Evolutionary conservation across 2,329 filamentous ascomycete species (phyloP).

Genomic region (Neoscytalidium dimidiatum): DNA sequence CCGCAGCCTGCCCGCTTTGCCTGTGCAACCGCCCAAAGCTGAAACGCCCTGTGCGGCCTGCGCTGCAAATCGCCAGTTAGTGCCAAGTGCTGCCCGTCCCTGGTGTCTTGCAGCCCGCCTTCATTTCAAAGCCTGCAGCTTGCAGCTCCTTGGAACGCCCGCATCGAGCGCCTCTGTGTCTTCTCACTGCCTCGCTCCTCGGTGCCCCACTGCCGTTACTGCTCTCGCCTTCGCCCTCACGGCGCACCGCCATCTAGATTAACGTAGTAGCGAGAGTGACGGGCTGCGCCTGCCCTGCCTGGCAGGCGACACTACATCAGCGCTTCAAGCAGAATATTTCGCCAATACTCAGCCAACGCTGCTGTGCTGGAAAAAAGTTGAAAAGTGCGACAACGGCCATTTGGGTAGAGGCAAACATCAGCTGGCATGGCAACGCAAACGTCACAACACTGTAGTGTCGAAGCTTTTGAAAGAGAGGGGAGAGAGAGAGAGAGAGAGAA

Average conservation of each 20-base stretch:
- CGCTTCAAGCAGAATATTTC: not conserved
- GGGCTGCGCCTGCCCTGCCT: not conserved
- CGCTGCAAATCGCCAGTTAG: not conserved
- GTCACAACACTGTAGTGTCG: not conserved
- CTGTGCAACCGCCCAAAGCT: conserved; percentile 11
- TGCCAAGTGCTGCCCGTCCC: too few relatives aligned
- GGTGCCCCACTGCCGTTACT: not conserved
- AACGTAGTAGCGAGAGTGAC: not conserved
- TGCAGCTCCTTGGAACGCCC: not conserved
- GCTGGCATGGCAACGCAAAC: not conserved
- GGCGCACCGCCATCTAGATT: not conserved
- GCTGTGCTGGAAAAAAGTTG: not conserved
- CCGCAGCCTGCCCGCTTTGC: conserved; percentile 1
- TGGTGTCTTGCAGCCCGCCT: conserved; percentile 6
- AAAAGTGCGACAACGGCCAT: not conserved
- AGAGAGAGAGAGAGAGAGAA: too few relatives aligned
- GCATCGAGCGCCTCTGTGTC: not conserved
- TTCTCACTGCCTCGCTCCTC: not conserved
- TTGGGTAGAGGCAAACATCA: not conserved
- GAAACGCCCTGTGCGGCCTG: conserved; percentile 11
- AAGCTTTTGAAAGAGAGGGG: not conserved
- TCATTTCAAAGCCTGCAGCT: conserved; percentile 14
- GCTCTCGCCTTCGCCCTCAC: not conserved
- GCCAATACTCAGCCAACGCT: not conserved
- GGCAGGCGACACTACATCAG: not conserved